A percentile compares a stretch with the other conserved stretches of the same genome.
Conservation (phyloP, 805 yeast genomes). For the Metschnikowia gruessii region DNA sequence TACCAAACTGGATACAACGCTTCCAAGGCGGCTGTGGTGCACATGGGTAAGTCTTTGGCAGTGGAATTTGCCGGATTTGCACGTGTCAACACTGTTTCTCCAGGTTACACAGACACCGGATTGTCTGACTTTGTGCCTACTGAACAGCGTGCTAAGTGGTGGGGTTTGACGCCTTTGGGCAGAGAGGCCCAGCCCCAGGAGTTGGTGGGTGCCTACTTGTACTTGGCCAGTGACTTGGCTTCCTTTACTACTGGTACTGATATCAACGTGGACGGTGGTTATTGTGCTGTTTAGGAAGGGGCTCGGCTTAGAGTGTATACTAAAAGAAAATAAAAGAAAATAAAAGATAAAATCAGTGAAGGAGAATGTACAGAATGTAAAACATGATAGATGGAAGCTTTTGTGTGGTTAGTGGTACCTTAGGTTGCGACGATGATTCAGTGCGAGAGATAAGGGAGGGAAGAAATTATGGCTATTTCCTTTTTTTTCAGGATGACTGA, state of each 20-base stretch:
- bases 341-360: too few relatives aligned
- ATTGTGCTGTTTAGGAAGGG: constrained; percentile 16
- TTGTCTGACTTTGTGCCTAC: constrained; percentile 23
- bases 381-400: too few relatives aligned
- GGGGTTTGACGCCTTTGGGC: constrained; percentile 25
- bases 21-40: constrained; percentile 23
- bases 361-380: too few relatives aligned
- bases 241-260: constrained; percentile 24
- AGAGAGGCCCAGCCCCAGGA: constrained; percentile 25
- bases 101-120: constrained; percentile 23
- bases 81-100: constrained; percentile 23
- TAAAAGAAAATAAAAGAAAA: too few relatives aligned
- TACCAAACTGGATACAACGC: constrained; percentile 58
- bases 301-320: not conserved
- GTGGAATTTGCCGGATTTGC: constrained; percentile 24
- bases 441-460: too few relatives aligned
- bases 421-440: too few relatives aligned
- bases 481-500: too few relatives aligned
- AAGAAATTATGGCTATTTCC: too few relatives aligned
- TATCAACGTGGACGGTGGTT: constrained; percentile 24
- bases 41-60: constrained; percentile 24
- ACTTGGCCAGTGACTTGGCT: constrained; percentile 25
- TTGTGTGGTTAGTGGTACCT: too few relatives aligned
- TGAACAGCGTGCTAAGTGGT: constrained; percentile 23
- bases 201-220: constrained; percentile 24